Evolutionary conservation across 345 rosid genomes (phyloP).

Genomic region (Eucalyptus erythrocorys): DNA sequence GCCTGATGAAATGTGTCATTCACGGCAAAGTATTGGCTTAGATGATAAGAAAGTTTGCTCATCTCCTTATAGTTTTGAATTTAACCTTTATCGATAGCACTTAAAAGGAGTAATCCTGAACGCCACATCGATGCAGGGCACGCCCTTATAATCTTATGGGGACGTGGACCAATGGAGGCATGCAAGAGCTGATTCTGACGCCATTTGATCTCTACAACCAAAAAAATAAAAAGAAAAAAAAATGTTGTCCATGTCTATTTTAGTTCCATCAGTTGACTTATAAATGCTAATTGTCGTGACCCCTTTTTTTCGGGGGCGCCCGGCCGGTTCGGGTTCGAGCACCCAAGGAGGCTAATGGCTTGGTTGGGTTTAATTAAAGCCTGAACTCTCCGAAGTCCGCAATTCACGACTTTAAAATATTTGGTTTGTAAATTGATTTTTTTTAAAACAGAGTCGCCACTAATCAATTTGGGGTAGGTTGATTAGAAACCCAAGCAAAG

Average conservation of each 20-base stretch:
- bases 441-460: too few relatives aligned
- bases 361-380: too few relatives aligned
- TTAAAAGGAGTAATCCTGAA: neutral
- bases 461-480: too few relatives aligned
- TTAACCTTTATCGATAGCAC: neutral
- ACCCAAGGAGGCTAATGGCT: too few relatives aligned
- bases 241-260: neutral
- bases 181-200: neutral
- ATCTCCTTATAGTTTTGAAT: neutral
- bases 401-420: too few relatives aligned
- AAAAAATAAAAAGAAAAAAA: accelerated
- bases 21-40: neutral
- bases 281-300: too few relatives aligned
- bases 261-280: neutral
- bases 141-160: neutral
- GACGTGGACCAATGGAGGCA: neutral
- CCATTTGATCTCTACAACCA: neutral
- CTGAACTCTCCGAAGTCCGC: too few relatives aligned
- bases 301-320: too few relatives aligned
- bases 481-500: too few relatives aligned
- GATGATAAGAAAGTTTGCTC: neutral
- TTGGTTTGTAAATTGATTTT: too few relatives aligned
- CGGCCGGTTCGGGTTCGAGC: too few relatives aligned
- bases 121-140: neutral
- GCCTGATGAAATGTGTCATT: neutral